Conservation (phyloP, 2,329 filamentous ascomycete species). For the Aspergillus quadricinctus region DNA sequence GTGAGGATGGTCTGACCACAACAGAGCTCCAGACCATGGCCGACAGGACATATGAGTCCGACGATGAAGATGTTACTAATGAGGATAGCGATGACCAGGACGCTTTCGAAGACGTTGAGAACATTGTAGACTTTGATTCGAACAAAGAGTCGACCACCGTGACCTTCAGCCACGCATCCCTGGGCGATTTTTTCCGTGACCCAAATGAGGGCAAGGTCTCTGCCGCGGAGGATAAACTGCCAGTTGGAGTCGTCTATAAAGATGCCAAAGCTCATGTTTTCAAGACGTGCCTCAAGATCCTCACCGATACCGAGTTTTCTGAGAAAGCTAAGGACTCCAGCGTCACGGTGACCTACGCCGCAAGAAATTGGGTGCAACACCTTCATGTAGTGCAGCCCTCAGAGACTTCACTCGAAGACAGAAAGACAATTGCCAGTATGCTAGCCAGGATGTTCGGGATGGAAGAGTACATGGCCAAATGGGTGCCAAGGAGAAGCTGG, state of each 20-base stretch:
- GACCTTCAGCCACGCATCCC: slow-evolving; percentile 20
- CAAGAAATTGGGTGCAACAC: neutral
- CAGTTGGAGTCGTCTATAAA: slow-evolving; percentile 15
- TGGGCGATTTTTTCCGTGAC: slow-evolving; percentile 20
- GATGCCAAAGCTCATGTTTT: slow-evolving; percentile 9
- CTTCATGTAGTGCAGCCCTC: neutral
- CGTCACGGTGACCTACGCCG: neutral
- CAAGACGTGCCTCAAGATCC: slow-evolving; percentile 1
- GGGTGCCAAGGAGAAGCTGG: neutral
- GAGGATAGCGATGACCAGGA: neutral
- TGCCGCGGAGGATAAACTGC: slow-evolving; percentile 3
- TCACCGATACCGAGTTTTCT: neutral
- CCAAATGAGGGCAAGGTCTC: slow-evolving; percentile 12
- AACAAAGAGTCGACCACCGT: slow-evolving; percentile 14
- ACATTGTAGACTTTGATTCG: slow-evolving; percentile 14
- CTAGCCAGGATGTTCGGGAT: neutral
- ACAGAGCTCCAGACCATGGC: slow-evolving; percentile 12
- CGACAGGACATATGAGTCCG: slow-evolving; percentile 1
- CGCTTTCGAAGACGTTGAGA: slow-evolving; percentile 8
- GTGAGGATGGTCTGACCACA: slow-evolving; percentile 37
- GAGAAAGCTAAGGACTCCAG: neutral
- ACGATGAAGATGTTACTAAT: slow-evolving; percentile 4
- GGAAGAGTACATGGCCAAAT: neutral
- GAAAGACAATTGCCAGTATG: neutral
- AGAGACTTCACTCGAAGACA: neutral